Conservation (phyloP, 2,329 filamentous ascomycete species). For the Sarocladiaceae sp. region DNA sequence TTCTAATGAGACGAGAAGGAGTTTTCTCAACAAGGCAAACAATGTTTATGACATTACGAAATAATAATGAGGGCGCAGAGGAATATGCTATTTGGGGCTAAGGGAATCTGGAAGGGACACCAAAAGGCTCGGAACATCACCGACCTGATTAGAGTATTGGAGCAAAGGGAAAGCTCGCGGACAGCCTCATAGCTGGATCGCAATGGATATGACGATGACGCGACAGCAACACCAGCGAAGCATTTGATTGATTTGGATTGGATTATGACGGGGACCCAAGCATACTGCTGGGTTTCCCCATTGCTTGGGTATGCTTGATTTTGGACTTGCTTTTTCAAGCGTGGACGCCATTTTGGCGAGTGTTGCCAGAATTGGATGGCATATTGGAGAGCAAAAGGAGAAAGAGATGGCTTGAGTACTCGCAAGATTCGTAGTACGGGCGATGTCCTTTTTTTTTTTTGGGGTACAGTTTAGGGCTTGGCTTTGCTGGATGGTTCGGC, state of each 20-base stretch:
- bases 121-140: neutral
- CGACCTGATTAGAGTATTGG: neutral
- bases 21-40: neutral
- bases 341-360: neutral
- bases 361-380: neutral
- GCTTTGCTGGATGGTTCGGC: constrained; percentile 5
- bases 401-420: neutral
- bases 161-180: neutral
- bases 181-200: constrained; percentile 1
- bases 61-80: constrained; percentile 9
- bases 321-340: neutral
- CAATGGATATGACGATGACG: constrained; percentile 1
- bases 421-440: neutral
- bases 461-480: neutral
- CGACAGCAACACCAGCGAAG: constrained; percentile 3
- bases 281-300: constrained; percentile 1
- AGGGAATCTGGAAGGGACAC: no score
- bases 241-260: constrained; percentile 8
- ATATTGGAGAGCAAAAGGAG: neutral
- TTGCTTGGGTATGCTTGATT: constrained; percentile 2
- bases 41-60: constrained; percentile 10
- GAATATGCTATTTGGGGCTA: constrained; percentile 5
- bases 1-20: constrained; percentile 22
- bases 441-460: neutral
- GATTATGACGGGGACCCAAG: neutral